Conservation (phyloP, 306 rosid species). For the Dryas drummondii region DNA sequence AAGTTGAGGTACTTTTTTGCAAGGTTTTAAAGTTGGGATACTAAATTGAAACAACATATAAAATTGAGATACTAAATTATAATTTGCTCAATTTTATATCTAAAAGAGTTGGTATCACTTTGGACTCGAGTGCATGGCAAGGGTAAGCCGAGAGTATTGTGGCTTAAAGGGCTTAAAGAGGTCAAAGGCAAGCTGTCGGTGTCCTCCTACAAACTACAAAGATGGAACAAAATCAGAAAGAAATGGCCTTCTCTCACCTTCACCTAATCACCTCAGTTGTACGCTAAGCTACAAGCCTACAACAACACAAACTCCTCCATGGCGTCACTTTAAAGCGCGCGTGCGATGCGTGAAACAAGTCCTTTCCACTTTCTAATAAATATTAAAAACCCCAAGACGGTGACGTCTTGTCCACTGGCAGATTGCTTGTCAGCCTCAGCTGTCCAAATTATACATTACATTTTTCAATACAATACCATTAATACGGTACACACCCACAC, state of each 20-base stretch:
- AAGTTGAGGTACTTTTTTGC: too few relatives aligned
- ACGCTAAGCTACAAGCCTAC: conserved; percentile 51
- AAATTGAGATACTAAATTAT: too few relatives aligned
- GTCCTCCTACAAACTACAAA: conserved; percentile 4
- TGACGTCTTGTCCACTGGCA: conserved; percentile 35
- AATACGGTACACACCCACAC: too few relatives aligned
- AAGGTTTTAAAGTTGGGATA: too few relatives aligned
- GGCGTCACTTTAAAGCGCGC: conserved; percentile 19
- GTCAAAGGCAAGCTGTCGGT: conserved; percentile 41
- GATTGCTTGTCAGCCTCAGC: conserved; percentile 40
- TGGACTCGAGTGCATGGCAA: not conserved
- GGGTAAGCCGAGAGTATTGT: not conserved
- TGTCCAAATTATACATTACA: not conserved
- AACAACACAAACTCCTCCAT: conserved; percentile 6
- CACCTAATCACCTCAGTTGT: not conserved
- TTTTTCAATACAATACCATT: not conserved
- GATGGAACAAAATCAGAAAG: conserved; percentile 7
- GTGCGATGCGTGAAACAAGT: conserved; percentile 17
- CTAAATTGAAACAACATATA: too few relatives aligned
- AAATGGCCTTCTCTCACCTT: not conserved
- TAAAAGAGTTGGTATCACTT: not conserved
- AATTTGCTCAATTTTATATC: too few relatives aligned
- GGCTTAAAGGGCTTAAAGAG: conserved; percentile 5
- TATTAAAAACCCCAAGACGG: conserved; percentile 17
- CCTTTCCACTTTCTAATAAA: too few relatives aligned